These are phyloP conservation scores for Agarophyton chilense DNA, from an alignment of 23 red algal species.

Conservation along the genomic window DNA sequence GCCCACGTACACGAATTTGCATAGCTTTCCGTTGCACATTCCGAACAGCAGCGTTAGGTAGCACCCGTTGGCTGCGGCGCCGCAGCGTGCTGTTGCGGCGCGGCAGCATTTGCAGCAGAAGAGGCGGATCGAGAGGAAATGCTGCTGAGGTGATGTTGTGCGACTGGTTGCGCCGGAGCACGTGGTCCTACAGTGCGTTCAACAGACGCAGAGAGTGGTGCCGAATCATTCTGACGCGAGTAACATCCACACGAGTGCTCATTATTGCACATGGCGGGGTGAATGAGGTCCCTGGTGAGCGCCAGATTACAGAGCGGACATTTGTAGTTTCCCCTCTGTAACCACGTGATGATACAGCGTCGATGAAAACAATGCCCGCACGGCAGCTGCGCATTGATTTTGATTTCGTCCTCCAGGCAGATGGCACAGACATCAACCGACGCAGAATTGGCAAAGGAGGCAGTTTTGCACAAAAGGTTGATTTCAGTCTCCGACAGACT, in stretches of 20 bases:
- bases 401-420: constrained; percentile 28
- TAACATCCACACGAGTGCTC: background rate
- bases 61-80: background rate
- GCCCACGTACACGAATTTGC: too few species aligned
- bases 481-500: background rate
- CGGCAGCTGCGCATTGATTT: constrained; percentile 2
- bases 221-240: background rate
- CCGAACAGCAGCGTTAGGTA: too few species aligned
- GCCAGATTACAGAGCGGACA: constrained; percentile 5
- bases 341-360: constrained; percentile 4
- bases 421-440: constrained; percentile 6
- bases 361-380: constrained; percentile 19
- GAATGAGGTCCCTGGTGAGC: constrained; percentile 6
- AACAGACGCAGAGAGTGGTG: background rate
- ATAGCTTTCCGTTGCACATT: too few species aligned
- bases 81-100: background rate
- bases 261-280: background rate
- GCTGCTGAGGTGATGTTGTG: background rate
- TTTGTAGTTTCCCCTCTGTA: constrained; percentile 3
- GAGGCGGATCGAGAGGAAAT: background rate
- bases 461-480: background rate
- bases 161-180: background rate
- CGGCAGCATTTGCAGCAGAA: background rate
- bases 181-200: background rate
- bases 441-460: background rate